phyloP scores from a whole-genome alignment of 1,284 basidiomycete genomes.

The Cryptococcus sp. region DNA sequence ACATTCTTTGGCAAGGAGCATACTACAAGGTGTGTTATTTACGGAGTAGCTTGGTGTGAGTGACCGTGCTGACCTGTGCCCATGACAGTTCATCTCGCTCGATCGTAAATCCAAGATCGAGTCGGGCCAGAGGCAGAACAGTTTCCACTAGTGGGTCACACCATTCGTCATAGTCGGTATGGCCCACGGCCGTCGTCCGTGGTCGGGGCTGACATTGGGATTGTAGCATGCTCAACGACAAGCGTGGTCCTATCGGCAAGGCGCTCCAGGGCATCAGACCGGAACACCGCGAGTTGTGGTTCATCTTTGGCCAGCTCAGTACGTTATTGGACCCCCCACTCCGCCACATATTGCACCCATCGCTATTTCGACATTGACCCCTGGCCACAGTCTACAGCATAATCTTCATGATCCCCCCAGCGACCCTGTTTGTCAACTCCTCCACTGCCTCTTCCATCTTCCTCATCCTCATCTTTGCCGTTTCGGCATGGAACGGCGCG shows the following conservation, averaged over 20 bases:
- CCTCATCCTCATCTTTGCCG: constrained; percentile 70
- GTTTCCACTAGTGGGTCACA: constrained; percentile 61
- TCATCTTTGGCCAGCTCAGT: constrained; percentile 83
- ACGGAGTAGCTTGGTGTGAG: not conserved
- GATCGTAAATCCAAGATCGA: constrained; percentile 79
- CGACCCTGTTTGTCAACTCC: constrained; percentile 72
- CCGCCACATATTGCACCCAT: not conserved
- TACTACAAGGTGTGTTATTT: constrained; percentile 72
- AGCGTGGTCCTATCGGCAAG: constrained; percentile 74
- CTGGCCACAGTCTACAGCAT: constrained; percentile 69
- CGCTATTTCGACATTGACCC: constrained; percentile 3
- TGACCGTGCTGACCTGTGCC: not conserved
- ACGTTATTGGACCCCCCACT: constrained; percentile 37
- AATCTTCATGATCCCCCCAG: constrained; percentile 74
- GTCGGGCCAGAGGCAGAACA: constrained; percentile 80
- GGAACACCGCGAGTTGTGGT: constrained; percentile 64
- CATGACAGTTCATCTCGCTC: constrained; percentile 68
- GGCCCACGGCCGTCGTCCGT: not conserved
- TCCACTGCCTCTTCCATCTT: constrained; percentile 70
- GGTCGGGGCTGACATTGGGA: not conserved
- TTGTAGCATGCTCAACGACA: constrained; percentile 70
- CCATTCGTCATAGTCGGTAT: not conserved
- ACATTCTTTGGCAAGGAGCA: constrained; percentile 78
- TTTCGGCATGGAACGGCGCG: constrained; percentile 62
- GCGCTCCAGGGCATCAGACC: constrained; percentile 60